Conservation (phyloP, 805 yeast genomes). For the Ascoidea tarda region DNA sequence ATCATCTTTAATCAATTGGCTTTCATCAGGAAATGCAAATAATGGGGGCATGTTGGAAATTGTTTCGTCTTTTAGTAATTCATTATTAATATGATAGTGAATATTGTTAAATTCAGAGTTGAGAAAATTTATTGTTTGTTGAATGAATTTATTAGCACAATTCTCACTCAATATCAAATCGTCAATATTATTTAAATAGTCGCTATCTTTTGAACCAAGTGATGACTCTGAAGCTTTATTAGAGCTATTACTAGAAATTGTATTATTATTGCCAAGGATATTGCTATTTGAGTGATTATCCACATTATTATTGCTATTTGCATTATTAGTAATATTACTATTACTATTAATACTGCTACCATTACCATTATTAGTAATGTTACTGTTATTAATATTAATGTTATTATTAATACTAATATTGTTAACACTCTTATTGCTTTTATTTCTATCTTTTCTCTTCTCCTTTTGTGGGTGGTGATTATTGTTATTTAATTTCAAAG, state of each 20-base stretch:
- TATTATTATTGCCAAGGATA: no score
- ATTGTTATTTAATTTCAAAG: slow-evolving; percentile 20
- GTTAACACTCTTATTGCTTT: slow-evolving; percentile 16
- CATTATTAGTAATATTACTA: no score
- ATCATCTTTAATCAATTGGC: slow-evolving; percentile 9
- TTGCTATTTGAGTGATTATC: no score
- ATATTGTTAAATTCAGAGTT: slow-evolving; percentile 20
- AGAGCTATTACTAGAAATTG: no score
- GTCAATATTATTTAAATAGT: slow-evolving; percentile 21
- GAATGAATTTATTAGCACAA: slow-evolving; percentile 32
- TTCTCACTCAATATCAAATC: slow-evolving; percentile 34
- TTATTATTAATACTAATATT: slow-evolving; percentile 21
- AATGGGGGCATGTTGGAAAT: slow-evolving; percentile 25
- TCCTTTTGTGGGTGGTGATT: slow-evolving; percentile 13
- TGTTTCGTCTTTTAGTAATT: slow-evolving; percentile 15
- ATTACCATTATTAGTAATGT: slow-evolving; percentile 17
- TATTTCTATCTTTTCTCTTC: slow-evolving; percentile 16
- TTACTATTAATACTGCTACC: no score
- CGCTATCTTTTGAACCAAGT: background rate
- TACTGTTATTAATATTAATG: slow-evolving; percentile 16
- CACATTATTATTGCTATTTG: no score
- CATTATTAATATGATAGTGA: slow-evolving; percentile 24
- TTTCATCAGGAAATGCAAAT: slow-evolving; percentile 29
- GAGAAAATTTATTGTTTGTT: slow-evolving; percentile 29
- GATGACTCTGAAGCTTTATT: no score